Evolutionary conservation across 2,329 filamentous ascomycete genomes (phyloP), one percentile per base, ranked within the genome.

Genomic region (Drechslerella dactyloides): DNA sequence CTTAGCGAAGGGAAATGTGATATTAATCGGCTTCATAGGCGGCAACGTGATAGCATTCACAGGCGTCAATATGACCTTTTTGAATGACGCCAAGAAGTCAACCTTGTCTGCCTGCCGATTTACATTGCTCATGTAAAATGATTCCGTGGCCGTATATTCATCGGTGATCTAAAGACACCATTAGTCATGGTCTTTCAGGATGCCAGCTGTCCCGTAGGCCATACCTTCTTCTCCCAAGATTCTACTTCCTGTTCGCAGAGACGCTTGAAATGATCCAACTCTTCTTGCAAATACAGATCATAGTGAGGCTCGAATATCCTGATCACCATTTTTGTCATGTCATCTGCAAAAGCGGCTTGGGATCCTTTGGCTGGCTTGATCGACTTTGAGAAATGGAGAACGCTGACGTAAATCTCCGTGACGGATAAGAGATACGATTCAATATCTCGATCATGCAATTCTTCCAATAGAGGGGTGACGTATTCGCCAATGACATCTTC

Each of bases 51-150:
- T 82, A 7, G 92, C 93, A 58, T 91, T 96, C 54, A 99, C 93
- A 1, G 94, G 94, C 88, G 96, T 96, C 93, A 99, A 97, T 74
- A 99, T 90, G 7, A 99, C 94, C 80, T 97, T 97, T 78, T 92
- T 97, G 83, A 99, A 99, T 0, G 93, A 96, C 51, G 89, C 94
- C 73, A 99, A 79, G 77, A 99, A 99, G 78, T 99, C 94, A 75
- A 92, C 91, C 81, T 99, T 99, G 74, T 96, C 94, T 0, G 92
- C 94, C 78, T 96, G 92, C 24, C 94, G 86, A 78, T 93, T 97
- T 77, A 97, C 87, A 78, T 92, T 97, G 23, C 89, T 90, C 93
- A 97, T 97, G 81, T 92, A 94, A 78, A 96, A 96, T 0, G 90
- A 94, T 80, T 99, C 94, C 0, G 90, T 88, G 1, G 89, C 90